phyloP scores from a whole-genome alignment of 441 rosid species.

The Codiaeum variegatum region DNA sequence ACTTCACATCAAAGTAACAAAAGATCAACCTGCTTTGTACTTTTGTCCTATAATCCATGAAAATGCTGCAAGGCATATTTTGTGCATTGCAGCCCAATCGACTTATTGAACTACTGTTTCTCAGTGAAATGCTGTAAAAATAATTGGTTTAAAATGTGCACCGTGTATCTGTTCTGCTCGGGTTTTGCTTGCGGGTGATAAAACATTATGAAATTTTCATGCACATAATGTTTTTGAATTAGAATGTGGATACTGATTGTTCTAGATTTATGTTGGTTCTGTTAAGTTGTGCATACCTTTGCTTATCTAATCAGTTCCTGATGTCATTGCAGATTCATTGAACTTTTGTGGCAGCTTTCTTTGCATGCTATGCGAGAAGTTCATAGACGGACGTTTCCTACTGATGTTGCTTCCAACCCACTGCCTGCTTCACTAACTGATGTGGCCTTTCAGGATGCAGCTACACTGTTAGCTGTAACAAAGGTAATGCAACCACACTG shows the following conservation, averaged over 20 bases:
- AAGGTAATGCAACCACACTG: conserved; percentile 43
- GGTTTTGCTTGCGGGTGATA: neutral
- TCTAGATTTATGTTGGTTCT: neutral
- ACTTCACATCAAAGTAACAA: neutral
- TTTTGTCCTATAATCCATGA: neutral
- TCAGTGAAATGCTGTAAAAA: neutral
- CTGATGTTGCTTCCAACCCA: conserved; percentile 84
- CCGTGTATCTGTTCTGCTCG: neutral
- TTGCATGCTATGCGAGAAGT: conserved; percentile 97
- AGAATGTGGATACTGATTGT: neutral
- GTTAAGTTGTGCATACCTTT: neutral
- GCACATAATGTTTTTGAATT: neutral
- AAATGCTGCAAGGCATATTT: neutral
- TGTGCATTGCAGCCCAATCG: neutral
- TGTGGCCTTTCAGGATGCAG: conserved; percentile 97
- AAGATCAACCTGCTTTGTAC: neutral
- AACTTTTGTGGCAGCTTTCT: conserved; percentile 98
- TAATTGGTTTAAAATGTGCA: neutral
- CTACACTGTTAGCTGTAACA: conserved; percentile 93
- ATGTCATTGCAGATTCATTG: conserved; percentile 80
- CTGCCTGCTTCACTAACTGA: conserved; percentile 93
- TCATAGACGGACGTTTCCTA: conserved; percentile 85
- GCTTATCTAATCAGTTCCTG: conserved; percentile 17
- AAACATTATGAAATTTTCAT: neutral
- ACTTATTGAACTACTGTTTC: neutral